These are phyloP conservation scores for Starmera quercuum DNA, from an alignment of 805 yeast species.

Conservation along the genomic window DNA sequence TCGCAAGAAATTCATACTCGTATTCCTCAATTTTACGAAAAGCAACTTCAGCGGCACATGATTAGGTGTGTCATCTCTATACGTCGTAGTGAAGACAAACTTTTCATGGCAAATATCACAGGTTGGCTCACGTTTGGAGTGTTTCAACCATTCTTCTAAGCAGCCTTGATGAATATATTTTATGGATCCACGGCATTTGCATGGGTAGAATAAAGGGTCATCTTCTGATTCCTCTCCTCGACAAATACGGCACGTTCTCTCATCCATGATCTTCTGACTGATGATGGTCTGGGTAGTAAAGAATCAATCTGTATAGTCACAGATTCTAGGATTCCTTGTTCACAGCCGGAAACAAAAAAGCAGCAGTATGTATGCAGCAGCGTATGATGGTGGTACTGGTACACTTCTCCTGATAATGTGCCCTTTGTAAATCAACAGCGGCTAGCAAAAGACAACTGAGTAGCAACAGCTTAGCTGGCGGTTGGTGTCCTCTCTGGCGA, in stretches of 20 bases:
- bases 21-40: slow-evolving; percentile 26
- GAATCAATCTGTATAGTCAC: too few relatives aligned
- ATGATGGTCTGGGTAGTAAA: too few relatives aligned
- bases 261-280: slow-evolving; percentile 22
- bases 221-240: slow-evolving; percentile 79
- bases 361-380: too few relatives aligned
- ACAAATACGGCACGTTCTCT: slow-evolving; percentile 80
- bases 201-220: slow-evolving; percentile 84
- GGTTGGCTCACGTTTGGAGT: slow-evolving; percentile 39
- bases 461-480: too few relatives aligned
- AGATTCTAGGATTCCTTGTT: too few relatives aligned
- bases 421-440: too few relatives aligned
- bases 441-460: too few relatives aligned
- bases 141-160: slow-evolving; percentile 78
- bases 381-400: too few relatives aligned
- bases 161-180: slow-evolving; percentile 92
- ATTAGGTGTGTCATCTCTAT: slow-evolving; percentile 57
- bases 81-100: slow-evolving; percentile 60
- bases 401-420: too few relatives aligned
- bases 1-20: slow-evolving; percentile 11
- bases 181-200: slow-evolving; percentile 91
- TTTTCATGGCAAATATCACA: slow-evolving; percentile 88
- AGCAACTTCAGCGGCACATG: slow-evolving; percentile 49
- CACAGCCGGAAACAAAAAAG: too few relatives aligned
- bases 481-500: too few relatives aligned